Evolutionary conservation across 129 eudicot species (phyloP), one percentile per base, ranked within the genome.

Genomic region (Heracleum sosnowskyi): DNA sequence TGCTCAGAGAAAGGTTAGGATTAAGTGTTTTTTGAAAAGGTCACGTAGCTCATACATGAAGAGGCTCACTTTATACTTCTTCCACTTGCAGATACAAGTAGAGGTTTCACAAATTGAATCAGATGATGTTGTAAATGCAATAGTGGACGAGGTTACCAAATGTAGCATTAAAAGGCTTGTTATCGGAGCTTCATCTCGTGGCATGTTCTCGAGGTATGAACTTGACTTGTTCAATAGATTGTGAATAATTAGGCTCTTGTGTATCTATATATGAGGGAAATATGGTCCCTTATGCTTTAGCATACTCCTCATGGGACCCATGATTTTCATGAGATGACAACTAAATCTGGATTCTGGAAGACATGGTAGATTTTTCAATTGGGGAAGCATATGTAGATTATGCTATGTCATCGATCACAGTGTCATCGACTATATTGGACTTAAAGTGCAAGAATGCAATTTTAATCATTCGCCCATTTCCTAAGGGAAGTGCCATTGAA

Each of bases 41-140:
- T 53, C 3, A 11, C 28, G 1, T 22, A 46, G 44, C 3, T 70
- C 36, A 22, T 28, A 15, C 35, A 4, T 28, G 26, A 57, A 24
- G 40, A 45, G 73, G 69, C 47, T 77, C 81, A 73, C 53, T 44
- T 44, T 31, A 57, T 33, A 5, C 39, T 69, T 44, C 51, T 76
- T 76, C 34, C 39, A 28, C 53, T 46, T 82, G 73, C 87, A 93
- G 98, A 93, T 87, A 77, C 87, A 86, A 75, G 93, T 77, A 42
- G 96, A 93, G 84, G 76, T 93, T 78, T 78, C 87, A 53, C 91
- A 88, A 44, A 85, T 93, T 51, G 98, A 93, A 82, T 89, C 98
- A 7, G 97, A 93, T 78, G 96, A 93, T 84, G 84, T 89, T 4
- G 91, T 70, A 6, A 79, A 81, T 62, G 89, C 93, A 18, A 85